Conservation (phyloP, 371 early-diverging fungal genomes). For the Caulochytrium protostelioides region DNA sequence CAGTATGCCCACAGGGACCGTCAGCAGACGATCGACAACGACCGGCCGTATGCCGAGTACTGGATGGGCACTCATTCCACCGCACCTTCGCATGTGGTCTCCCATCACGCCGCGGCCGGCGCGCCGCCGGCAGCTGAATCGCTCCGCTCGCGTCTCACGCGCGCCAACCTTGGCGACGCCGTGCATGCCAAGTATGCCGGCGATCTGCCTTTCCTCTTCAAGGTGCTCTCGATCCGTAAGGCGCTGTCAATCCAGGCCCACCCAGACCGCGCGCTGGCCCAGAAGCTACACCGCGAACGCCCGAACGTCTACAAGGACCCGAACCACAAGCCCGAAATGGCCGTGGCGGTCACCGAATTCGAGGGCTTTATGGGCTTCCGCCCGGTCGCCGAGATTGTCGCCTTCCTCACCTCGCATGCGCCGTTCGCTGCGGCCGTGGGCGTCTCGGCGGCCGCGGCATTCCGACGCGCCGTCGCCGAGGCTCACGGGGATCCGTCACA, state of each 20-base stretch:
- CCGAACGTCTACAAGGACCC: constrained; percentile 74
- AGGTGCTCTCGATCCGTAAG: constrained; percentile 79
- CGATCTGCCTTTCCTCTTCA: constrained; percentile 88
- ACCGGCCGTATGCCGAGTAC: constrained; percentile 72
- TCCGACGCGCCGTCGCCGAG: constrained; percentile 6
- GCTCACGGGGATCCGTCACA: constrained; percentile 8
- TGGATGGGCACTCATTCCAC: constrained; percentile 97
- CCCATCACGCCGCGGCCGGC: no score
- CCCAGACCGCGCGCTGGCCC: constrained; percentile 73
- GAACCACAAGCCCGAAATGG: constrained; percentile 95
- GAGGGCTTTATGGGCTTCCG: constrained; percentile 91
- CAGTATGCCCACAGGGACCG: no score
- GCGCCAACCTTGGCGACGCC: constrained; percentile 14
- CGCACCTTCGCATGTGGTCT: no score
- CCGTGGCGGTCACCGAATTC: constrained; percentile 81
- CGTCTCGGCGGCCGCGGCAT: constrained; percentile 12
- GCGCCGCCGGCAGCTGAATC: no score
- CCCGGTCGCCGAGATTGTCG: constrained; percentile 52
- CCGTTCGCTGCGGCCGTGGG: constrained; percentile 52
- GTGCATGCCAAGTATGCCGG: constrained; percentile 33
- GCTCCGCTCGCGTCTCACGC: no score
- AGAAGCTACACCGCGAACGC: constrained; percentile 37
- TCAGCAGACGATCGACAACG: constrained; percentile 28
- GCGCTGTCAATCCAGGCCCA: constrained; percentile 96
- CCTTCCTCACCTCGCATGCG: constrained; percentile 40